A percentile compares a stretch with the other conserved stretches of the same genome.
Conservation (phyloP, 2,329 filamentous ascomycete species). For the Boeremia lycopersici region DNA sequence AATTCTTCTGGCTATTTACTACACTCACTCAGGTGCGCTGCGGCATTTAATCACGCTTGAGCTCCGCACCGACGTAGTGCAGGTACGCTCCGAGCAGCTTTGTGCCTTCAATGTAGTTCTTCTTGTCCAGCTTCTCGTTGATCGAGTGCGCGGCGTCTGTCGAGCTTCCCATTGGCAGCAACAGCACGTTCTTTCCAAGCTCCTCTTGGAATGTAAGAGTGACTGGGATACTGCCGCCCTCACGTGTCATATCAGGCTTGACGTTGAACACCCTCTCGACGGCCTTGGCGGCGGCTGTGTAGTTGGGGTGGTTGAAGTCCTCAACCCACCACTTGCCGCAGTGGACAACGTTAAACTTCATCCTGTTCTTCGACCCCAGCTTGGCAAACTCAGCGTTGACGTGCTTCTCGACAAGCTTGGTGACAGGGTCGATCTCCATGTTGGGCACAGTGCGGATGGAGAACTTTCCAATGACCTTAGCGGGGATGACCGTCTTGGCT, state of each 20-base stretch:
- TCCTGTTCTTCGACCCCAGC: slow-evolving; percentile 87
- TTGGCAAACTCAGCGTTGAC: slow-evolving; percentile 84
- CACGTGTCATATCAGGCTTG: slow-evolving; percentile 91
- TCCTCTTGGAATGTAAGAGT: slow-evolving; percentile 97
- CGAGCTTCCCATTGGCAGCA: slow-evolving; percentile 95
- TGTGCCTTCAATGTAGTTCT: slow-evolving; percentile 97
- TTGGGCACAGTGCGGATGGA: slow-evolving; percentile 96
- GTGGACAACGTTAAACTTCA: slow-evolving; percentile 83
- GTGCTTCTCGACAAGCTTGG: slow-evolving; percentile 81
- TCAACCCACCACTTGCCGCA: slow-evolving; percentile 99
- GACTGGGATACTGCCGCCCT: slow-evolving; percentile 96
- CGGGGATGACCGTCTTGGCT: slow-evolving; percentile 97
- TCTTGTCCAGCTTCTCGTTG: slow-evolving; percentile 97
- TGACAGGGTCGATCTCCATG: slow-evolving; percentile 93
- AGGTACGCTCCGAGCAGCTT: slow-evolving; percentile 95
- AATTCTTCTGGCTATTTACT: slow-evolving; percentile 3
- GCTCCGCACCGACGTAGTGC: slow-evolving; percentile 94
- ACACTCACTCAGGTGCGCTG: no score
- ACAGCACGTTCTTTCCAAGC: slow-evolving; percentile 94
- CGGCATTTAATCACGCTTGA: slow-evolving; percentile 51
- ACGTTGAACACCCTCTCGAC: slow-evolving; percentile 94
- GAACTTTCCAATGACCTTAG: slow-evolving; percentile 98
- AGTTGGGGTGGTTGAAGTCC: slow-evolving; percentile 98
- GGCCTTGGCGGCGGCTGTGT: slow-evolving; percentile 91
- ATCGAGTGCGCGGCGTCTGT: slow-evolving; percentile 97